Evolutionary conservation across 2,329 filamentous ascomycete genomes (phyloP).

Genomic region (Atkinsonella hypoxylon): DNA sequence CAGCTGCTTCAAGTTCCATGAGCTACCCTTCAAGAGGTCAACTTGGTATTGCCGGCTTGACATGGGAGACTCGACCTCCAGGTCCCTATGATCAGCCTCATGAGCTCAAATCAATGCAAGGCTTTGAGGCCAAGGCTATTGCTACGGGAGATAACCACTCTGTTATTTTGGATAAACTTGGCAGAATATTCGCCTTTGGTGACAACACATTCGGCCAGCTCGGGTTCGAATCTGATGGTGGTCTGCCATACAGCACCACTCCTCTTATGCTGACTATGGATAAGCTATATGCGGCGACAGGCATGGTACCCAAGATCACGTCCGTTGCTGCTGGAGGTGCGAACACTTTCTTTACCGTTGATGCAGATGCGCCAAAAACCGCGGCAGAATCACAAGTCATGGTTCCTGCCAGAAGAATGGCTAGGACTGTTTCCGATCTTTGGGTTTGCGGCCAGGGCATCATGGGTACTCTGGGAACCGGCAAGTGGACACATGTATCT

Average conservation of each 20-base stretch:
- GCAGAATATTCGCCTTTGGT: slow-evolving; percentile 75
- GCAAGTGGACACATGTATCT: slow-evolving; percentile 82
- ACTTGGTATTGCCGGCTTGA: slow-evolving; percentile 73
- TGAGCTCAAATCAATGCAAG: slow-evolving; percentile 60
- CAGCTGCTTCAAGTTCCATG: slow-evolving; percentile 68
- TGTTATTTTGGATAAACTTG: slow-evolving; percentile 61
- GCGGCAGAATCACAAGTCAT: slow-evolving; percentile 9
- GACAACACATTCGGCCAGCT: slow-evolving; percentile 89
- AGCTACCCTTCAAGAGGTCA: slow-evolving; percentile 75
- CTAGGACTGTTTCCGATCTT: slow-evolving; percentile 42
- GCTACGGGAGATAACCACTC: slow-evolving; percentile 84
- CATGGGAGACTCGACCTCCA: slow-evolving; percentile 63
- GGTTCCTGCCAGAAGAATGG: slow-evolving; percentile 21
- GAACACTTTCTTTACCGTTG: slow-evolving; percentile 80
- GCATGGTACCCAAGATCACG: slow-evolving; percentile 55
- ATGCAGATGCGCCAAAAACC: slow-evolving; percentile 45
- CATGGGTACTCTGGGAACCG: slow-evolving; percentile 70
- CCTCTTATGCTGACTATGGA: slow-evolving; percentile 61
- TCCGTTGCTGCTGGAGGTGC: slow-evolving; percentile 73
- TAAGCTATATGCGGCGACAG: slow-evolving; percentile 58
- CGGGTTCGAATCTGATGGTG: slow-evolving; percentile 59
- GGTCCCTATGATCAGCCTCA: slow-evolving; percentile 75
- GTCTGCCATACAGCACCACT: slow-evolving; percentile 50
- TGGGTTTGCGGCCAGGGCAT: slow-evolving; percentile 86
- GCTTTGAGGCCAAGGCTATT: slow-evolving; percentile 59